Percentiles rank a stretch among this genome's conserved stretches.
phyloP scores from a whole-genome alignment of 495 filamentous ascomycete genomes.

The Lineolata rhizophorae region DNA sequence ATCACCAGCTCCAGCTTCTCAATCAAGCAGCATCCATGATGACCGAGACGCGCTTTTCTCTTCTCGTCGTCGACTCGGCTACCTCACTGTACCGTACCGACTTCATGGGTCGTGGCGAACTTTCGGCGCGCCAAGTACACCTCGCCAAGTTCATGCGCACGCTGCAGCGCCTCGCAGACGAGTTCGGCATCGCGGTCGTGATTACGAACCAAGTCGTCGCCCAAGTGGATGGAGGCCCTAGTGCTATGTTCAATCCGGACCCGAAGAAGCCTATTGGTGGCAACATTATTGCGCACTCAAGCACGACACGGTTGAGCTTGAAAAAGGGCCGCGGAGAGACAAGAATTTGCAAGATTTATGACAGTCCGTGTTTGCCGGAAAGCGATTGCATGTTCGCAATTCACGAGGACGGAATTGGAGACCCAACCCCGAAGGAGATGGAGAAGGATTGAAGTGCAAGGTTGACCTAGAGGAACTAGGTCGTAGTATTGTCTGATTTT shows the following conservation, averaged over 20 bases:
- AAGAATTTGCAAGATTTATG: constrained; percentile 94
- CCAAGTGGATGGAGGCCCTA: constrained; percentile 89
- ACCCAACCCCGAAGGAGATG: constrained; percentile 85
- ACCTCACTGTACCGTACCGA: constrained; percentile 91
- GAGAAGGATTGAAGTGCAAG: constrained; percentile 44
- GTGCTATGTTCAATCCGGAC: constrained; percentile 95
- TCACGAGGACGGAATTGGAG: constrained; percentile 87
- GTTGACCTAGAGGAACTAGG: neutral
- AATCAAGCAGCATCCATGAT: constrained; percentile 96
- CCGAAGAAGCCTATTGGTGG: constrained; percentile 98
- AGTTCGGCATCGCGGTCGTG: constrained; percentile 95
- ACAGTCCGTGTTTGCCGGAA: constrained; percentile 90
- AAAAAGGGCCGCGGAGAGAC: constrained; percentile 94
- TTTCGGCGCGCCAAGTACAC: constrained; percentile 75
- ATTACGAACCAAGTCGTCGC: constrained; percentile 98
- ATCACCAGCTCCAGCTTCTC: constrained; percentile 85
- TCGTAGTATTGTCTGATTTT: too few species aligned
- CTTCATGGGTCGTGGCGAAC: constrained; percentile 82
- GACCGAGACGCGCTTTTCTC: constrained; percentile 93
- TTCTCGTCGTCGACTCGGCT: constrained; percentile 85
- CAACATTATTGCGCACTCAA: constrained; percentile 95
- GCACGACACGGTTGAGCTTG: constrained; percentile 70
- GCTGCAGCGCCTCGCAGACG: constrained; percentile 81
- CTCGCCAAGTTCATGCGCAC: constrained; percentile 94
- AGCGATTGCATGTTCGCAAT: constrained; percentile 95